Evolutionary conservation across 129 eudicot genomes (phyloP), one percentile per base, ranked within the genome.

Genomic region (Artemisia tridentata): DNA sequence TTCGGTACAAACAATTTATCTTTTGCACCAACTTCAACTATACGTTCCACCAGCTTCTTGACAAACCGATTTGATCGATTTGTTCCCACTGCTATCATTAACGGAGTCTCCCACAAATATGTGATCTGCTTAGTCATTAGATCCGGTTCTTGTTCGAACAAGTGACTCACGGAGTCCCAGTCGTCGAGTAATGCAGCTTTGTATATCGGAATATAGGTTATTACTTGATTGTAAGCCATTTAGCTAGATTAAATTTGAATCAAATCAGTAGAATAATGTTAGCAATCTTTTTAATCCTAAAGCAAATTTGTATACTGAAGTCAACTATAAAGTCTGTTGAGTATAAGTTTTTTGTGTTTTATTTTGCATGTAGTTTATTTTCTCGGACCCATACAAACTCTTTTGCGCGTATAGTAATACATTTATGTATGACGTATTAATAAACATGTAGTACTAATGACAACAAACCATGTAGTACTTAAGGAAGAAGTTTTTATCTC

Each of bases 81-180:
- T 4, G 73, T 68, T 27, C 73, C 73, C 25, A 68, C 73, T 2
- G 73, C 73, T 52, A 68, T 51, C 10, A 68, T 52, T 31, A 68
- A 16, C 63, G 73, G 73, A 2, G 73, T 68, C 38, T 68, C 73
- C 4, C 27, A 27, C 49, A 51, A 54, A 12, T 38, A 38, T 1
- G 16, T 57, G 17, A 54, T 29, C 51, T 19, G 74, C 17, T 54
- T 69, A 10, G 65, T 69, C 52, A 34, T 55, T 11, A 54, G 13
- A 15, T 54, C 64, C 5, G 74, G 65, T n/a, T 53, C 52, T 6
- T 69, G 2, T 34, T 69, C 11, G 64, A 69, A 69, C 51, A 54
- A 53, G 17, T 34, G 3, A 17, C 64, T 34, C 2, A 54, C 74
- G 3, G 64, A 55, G 5, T 55, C 64, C 63, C 53, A 69, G 5